Percentiles rank a stretch among this genome's conserved stretches.
These are phyloP conservation scores for Lentinula raphanica DNA, from an alignment of 768 basidiomycete genomes.

Conservation along the genomic window DNA sequence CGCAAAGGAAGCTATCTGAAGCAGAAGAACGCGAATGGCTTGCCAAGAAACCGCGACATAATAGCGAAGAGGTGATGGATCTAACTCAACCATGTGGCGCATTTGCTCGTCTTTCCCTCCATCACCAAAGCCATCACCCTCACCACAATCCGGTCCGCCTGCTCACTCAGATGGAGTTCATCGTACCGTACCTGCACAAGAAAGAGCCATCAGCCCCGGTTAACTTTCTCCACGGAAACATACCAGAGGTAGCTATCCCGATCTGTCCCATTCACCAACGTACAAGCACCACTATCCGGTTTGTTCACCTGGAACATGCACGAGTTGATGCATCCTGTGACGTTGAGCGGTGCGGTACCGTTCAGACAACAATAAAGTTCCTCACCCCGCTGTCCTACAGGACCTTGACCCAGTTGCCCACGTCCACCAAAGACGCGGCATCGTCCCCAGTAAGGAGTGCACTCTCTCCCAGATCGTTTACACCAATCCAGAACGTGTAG, in stretches of 20 bases:
- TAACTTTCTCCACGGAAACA: constrained; percentile 12
- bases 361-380: constrained; percentile 61
- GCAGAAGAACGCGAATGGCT: too few relatives aligned
- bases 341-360: constrained; percentile 45
- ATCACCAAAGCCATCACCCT: constrained; percentile 44
- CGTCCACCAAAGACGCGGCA: constrained; percentile 51
- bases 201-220: not conserved
- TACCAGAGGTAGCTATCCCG: constrained; percentile 60
- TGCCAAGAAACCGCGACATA: too few relatives aligned
- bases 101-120: constrained; percentile 35
- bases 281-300: constrained; percentile 24
- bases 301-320: constrained; percentile 28
- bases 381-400: constrained; percentile 55
- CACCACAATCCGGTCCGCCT: constrained; percentile 49
- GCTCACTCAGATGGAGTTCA: constrained; percentile 58
- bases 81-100: constrained; percentile 49
- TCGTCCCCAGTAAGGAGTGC: constrained; percentile 48
- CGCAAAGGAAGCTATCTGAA: too few relatives aligned
- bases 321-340: constrained; percentile 29
- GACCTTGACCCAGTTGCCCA: constrained; percentile 53
- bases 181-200: constrained; percentile 43
- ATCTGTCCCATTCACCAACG: constrained; percentile 35
- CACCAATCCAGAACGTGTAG: constrained; percentile 9
- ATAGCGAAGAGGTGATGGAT: too few relatives aligned
- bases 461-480: constrained; percentile 35